Percentiles rank a stretch among this genome's conserved stretches.
Evolutionary conservation across 1,139 yeast genomes (phyloP).

Genomic region (Blastobotrys illinoisensis): DNA sequence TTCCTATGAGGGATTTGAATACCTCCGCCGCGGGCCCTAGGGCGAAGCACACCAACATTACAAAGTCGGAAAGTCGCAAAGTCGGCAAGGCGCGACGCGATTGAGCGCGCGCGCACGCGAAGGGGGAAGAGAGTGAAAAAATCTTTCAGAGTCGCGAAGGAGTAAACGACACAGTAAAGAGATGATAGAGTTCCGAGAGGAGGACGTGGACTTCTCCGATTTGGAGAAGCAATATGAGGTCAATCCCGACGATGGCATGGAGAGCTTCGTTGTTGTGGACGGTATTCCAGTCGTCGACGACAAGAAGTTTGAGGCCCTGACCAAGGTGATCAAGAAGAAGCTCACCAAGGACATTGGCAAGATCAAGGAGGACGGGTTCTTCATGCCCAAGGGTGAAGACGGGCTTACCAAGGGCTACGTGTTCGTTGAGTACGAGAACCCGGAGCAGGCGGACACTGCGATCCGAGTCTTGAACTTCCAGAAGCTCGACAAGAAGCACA

Average conservation of each 20-base stretch:
- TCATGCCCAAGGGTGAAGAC: slow-evolving; percentile 69
- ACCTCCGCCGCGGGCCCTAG: too few species aligned
- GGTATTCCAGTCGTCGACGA: slow-evolving; percentile 97
- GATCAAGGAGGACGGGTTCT: slow-evolving; percentile 59
- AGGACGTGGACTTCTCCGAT: slow-evolving; percentile 80
- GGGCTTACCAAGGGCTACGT: slow-evolving; percentile 84
- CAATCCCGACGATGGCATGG: slow-evolving; percentile 57
- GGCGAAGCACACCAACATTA: too few species aligned
- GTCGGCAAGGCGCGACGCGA: too few species aligned
- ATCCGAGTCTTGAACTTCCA: slow-evolving; percentile 78
- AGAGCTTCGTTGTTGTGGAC: slow-evolving; percentile 79
- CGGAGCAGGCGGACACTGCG: slow-evolving; percentile 69
- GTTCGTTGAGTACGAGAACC: slow-evolving; percentile 73
- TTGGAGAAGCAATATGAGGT: slow-evolving; percentile 72
- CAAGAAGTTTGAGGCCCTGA: slow-evolving; percentile 74
- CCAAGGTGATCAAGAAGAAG: slow-evolving; percentile 72
- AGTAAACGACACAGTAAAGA: not conserved
- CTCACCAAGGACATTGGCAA: slow-evolving; percentile 69
- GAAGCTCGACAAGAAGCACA: slow-evolving; percentile 90
- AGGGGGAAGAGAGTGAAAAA: not conserved
- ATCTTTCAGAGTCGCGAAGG: not conserved
- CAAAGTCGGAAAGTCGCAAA: too few species aligned
- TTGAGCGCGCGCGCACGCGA: not conserved
- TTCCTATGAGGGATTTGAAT: too few species aligned
- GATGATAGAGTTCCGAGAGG: slow-evolving; percentile 23